These are phyloP conservation scores for Leccinum fibrillosum DNA, from an alignment of 768 basidiomycete genomes.

Conservation along the genomic window DNA sequence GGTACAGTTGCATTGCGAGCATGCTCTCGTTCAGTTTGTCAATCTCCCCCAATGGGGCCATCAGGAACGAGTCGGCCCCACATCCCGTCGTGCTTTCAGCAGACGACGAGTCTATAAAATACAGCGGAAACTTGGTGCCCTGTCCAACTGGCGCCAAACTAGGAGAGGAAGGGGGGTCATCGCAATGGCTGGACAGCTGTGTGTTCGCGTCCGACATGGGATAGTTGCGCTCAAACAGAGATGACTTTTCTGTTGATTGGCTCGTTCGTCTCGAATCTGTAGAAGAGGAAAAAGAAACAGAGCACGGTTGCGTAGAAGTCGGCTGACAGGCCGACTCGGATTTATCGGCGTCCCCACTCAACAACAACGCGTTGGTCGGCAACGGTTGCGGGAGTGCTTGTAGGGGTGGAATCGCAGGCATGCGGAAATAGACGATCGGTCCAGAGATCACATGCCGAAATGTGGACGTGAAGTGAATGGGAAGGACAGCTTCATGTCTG, in stretches of 20 bases:
- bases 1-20: constrained; percentile 68
- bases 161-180: constrained; percentile 21
- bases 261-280: constrained; percentile 36
- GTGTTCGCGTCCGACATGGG: constrained; percentile 28
- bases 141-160: constrained; percentile 7
- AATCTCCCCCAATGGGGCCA: constrained; percentile 43
- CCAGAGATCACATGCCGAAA: constrained; percentile 63
- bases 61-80: constrained; percentile 30
- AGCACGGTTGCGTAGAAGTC: constrained; percentile 35
- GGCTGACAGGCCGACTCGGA: constrained; percentile 20
- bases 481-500: constrained; percentile 51
- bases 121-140: constrained; percentile 30
- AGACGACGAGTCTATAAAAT: constrained; percentile 45
- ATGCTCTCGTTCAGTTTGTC: constrained; percentile 53
- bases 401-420: constrained; percentile 67
- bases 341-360: constrained; percentile 26
- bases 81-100: constrained; percentile 40
- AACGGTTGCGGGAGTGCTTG: constrained; percentile 40
- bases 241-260: constrained; percentile 32
- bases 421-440: constrained; percentile 60
- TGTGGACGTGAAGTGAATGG: constrained; percentile 67
- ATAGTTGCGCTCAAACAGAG: constrained; percentile 28
- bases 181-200: constrained; percentile 17
- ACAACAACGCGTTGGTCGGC: constrained; percentile 24
- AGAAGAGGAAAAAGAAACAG: constrained; percentile 56